Base-by-base conservation (phyloP, 2,329 filamentous ascomycete genomes). In the Monosporascus sp. region DNA sequence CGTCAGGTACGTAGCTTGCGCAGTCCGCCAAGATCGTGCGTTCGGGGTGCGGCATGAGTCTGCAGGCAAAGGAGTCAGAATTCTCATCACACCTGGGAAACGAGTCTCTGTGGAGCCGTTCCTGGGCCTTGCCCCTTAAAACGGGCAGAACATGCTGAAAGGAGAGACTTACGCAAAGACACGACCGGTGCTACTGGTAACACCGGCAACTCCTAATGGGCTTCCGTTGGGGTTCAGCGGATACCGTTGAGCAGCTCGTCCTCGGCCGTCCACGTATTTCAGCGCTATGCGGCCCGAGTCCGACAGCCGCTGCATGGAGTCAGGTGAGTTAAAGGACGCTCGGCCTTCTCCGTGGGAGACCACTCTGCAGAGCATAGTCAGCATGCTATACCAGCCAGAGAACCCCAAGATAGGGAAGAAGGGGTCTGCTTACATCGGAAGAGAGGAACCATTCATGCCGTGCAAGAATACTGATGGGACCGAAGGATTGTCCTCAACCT, bases 341-440 rank as follows among this genome's bases (percentile, higher is more conserved):
- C 90, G 84, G 16, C 94, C 94, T 72, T 99, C 93, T 48, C 91
- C 92, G 73, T 97, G 92, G 0, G 91, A 91, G 17, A 93, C 89
- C 22, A 86, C 89, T 14, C 31, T 35, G 31, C 4, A 35, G 31
- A 35, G 5, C 14, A 31, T 31, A 14, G 31, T 35, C 14, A 35
- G 9, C 31, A 35, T 35, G 11, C 9, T 35, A 35, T 35, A 14
- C 31, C 31, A 35, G 31, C 31, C 11, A 14, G 31, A 14, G 1
- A 35, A 2, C 4, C 9, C 31, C 31, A 9, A 5, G 31, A 35
- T 35, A 14, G 31, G 9, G 31, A 35, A 27, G 27, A 27, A 35
- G 5, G 31, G 11, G 4, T 35, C 9, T 35, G 57, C 31, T 14
- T 35, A 35, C 31, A 96, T 92, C 38, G 91, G 91, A 7, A 96